phyloP scores from a whole-genome alignment of 1,284 basidiomycete genomes.

The Apiotrichum mycotoxinovorans region DNA sequence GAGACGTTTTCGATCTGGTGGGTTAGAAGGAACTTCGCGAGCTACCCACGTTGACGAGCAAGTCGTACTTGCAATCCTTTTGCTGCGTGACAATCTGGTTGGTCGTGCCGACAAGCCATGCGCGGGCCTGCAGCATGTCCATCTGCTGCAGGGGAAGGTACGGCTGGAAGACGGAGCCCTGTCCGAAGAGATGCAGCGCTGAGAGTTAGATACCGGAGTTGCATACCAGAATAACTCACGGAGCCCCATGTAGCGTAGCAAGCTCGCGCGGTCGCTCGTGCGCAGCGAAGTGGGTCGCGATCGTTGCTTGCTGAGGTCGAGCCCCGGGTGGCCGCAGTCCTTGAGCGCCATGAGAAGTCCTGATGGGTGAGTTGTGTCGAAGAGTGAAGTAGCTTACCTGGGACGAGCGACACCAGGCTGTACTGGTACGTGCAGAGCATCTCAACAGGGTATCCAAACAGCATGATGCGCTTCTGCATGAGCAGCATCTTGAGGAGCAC shows the following conservation, averaged over 20 bases:
- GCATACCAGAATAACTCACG: constrained; percentile 68
- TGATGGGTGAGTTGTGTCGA: constrained; percentile 27
- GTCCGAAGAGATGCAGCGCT: constrained; percentile 63
- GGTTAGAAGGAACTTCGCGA: neutral
- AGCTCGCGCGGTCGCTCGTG: constrained; percentile 85
- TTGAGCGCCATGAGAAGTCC: constrained; percentile 82
- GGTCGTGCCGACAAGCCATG: constrained; percentile 83
- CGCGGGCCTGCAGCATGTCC: constrained; percentile 73
- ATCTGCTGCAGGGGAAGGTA: constrained; percentile 95
- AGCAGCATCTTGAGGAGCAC: constrained; percentile 91
- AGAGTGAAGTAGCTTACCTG: constrained; percentile 54
- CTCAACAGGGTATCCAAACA: constrained; percentile 96
- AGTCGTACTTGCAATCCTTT: constrained; percentile 72
- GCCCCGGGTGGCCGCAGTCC: constrained; percentile 84
- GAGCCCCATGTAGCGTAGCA: constrained; percentile 86
- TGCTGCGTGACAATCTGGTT: constrained; percentile 95
- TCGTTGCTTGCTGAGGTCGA: constrained; percentile 62
- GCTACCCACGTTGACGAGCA: constrained; percentile 76
- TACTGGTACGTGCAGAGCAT: constrained; percentile 96
- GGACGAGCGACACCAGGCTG: constrained; percentile 79
- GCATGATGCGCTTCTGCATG: constrained; percentile 90
- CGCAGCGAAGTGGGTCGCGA: constrained; percentile 69
- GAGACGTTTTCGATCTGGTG: constrained; percentile 72
- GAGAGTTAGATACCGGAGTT: constrained; percentile 16
- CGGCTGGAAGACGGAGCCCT: constrained; percentile 95